Evolutionary conservation across 371 early-diverging fungal genomes (phyloP).

Genomic region (Apophysomyces variabilis): DNA sequence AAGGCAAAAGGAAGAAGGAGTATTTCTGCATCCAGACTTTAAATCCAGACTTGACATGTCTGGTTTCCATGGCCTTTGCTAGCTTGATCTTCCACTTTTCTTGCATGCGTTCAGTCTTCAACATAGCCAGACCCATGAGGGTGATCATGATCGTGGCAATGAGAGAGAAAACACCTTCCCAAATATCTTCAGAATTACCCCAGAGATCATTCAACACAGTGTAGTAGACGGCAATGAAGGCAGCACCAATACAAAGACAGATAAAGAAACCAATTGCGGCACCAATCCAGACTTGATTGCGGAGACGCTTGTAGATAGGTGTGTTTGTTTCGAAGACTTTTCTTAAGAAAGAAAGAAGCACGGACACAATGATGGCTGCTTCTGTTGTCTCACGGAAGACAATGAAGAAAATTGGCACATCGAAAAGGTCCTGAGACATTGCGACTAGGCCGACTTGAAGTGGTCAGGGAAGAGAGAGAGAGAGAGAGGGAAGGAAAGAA

Average conservation of each 20-base stretch:
- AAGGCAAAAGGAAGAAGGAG: slow-evolving; percentile 78
- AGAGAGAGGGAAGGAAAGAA: neutral
- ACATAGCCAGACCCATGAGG: slow-evolving; percentile 75
- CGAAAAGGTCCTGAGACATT: slow-evolving; percentile 58
- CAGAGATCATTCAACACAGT: slow-evolving; percentile 66
- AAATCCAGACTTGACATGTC: slow-evolving; percentile 12
- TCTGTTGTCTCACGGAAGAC: slow-evolving; percentile 86
- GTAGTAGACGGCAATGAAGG: slow-evolving; percentile 76
- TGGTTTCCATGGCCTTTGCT: slow-evolving; percentile 54
- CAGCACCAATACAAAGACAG: slow-evolving; percentile 71
- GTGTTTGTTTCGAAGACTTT: slow-evolving; percentile 59
- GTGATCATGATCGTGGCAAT: slow-evolving; percentile 73
- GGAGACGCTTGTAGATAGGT: slow-evolving; percentile 48
- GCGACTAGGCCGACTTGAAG: neutral
- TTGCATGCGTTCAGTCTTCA: slow-evolving; percentile 68
- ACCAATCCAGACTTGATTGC: slow-evolving; percentile 75
- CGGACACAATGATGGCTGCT: slow-evolving; percentile 82
- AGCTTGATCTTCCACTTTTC: slow-evolving; percentile 72
- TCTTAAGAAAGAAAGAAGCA: slow-evolving; percentile 72
- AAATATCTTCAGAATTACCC: slow-evolving; percentile 72
- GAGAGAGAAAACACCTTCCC: slow-evolving; percentile 80
- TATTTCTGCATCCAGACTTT: slow-evolving; percentile 46
- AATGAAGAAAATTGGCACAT: slow-evolving; percentile 84
- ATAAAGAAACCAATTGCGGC: slow-evolving; percentile 59
- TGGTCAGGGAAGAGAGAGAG: neutral